Evolutionary conservation across 768 basidiomycete species (phyloP), one percentile per base, ranked within the genome.

Genomic region (Jaapia argillacea): DNA sequence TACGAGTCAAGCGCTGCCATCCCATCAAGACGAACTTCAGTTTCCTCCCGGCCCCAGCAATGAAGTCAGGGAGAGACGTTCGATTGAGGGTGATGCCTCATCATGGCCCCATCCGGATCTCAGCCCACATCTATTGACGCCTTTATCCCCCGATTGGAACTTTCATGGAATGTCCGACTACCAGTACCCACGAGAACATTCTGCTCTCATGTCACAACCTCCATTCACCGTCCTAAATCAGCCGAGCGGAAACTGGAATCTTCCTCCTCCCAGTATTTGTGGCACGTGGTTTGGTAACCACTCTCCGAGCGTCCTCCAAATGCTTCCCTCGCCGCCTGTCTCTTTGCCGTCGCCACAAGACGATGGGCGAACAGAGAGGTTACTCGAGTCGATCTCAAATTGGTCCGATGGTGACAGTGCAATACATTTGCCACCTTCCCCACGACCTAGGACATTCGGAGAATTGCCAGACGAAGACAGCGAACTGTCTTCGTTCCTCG

Each of bases 41-140:
- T 28, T 6, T 12, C 12, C 14, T 1, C 21, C 18, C n/a, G 25
- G 27, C 33, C 22, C 13, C 42, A 33, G 28, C 28, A 10, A 33
- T 10, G 10, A 10, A 16, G 28, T 33, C 16, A 10, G 10, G 28
- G 28, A 33, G 28, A 10, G 28, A 10, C 28, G 16, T 10, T 33
- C 28, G 16, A 33, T 35, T 36, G 27, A 33, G 42, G 42, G 36
- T n/a, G n/a, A n/a, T n/a, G n/a, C n/a, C n/a, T n/a, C n/a, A n/a
- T n/a, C n/a, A n/a, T n/a, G n/a, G n/a, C n/a, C n/a, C n/a, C 24
- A 14, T 24, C 24, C 20, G 24, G 24, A 42, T 25, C n/a, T n/a
- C n/a, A 22, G 22, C n/a, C 42, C 20, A n/a, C 28, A 43, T 18
- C 33, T 43, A 20, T 22, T 43, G 21, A 43, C 42, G 18, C 42